These are phyloP conservation scores for Eustoma russellianum DNA, from an alignment of 257 asterid genomes.

Conservation along the genomic window DNA sequence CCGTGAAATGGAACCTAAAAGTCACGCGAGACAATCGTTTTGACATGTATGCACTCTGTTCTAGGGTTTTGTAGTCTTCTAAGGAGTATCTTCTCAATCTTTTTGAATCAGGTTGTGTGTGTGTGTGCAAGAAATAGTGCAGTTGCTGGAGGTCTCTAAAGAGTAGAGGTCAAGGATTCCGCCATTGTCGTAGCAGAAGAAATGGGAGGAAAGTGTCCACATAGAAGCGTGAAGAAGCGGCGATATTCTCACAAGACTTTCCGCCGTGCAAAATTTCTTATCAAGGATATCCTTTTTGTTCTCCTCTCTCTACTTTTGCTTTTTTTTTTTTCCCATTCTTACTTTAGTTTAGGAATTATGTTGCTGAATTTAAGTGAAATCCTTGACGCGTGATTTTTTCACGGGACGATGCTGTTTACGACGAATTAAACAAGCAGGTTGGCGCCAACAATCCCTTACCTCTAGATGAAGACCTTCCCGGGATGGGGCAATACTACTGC, in stretches of 20 bases:
- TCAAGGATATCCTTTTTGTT: slow-evolving; percentile 31
- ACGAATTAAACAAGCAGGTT: slow-evolving; percentile 49
- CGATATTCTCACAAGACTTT: slow-evolving; percentile 54
- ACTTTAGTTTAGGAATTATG: neutral
- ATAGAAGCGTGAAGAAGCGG: slow-evolving; percentile 45
- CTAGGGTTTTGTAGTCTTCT: too few species aligned
- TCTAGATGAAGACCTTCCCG: slow-evolving; percentile 85
- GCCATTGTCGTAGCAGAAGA: neutral
- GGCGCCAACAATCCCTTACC: slow-evolving; percentile 44
- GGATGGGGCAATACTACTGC: slow-evolving; percentile 91
- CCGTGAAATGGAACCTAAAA: too few species aligned
- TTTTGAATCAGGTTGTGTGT: too few species aligned
- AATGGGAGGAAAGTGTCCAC: slow-evolving; percentile 99
- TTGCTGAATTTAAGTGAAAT: neutral
- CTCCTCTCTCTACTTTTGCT: neutral
- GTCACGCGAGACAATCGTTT: too few species aligned
- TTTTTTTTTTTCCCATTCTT: slow-evolving; percentile 1
- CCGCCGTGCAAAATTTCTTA: slow-evolving; percentile 49
- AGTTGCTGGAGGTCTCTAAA: too few species aligned
- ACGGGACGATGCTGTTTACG: slow-evolving; percentile 78
- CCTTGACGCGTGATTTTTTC: slow-evolving; percentile 7
- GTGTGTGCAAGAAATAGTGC: too few species aligned
- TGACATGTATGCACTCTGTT: too few species aligned
- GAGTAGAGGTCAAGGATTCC: too few species aligned
- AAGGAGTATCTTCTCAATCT: too few species aligned